Evolutionary conservation across 2,329 filamentous ascomycete genomes (phyloP), one percentile per base, ranked within the genome.

Genomic region (Lecanicillium sp.): DNA sequence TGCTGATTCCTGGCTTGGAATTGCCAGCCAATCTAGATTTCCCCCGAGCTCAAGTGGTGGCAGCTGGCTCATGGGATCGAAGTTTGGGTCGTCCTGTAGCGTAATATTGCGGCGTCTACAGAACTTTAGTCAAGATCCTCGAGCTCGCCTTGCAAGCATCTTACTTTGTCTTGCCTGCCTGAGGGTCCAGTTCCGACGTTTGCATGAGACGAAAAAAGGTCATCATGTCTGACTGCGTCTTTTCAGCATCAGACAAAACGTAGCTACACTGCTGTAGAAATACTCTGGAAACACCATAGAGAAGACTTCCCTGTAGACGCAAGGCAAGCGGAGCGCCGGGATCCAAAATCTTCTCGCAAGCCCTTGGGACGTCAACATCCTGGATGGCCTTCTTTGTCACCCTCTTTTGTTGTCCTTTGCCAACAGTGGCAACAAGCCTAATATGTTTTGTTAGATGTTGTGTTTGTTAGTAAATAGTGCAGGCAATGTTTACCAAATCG

Each of bases 371-470:
- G 52, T 96, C 75, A 48, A 98, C 92, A 13, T 86, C 79, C 43
- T 90, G 78, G 43, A 98, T 94, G 8, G 85, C 83, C 57, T 92
- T 95, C 35, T 84, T 78, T 7, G 81, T 85, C 50, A 98, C 68
- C 51, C 80, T 87, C 50, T 78, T 83, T 28, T 82, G 70, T 37
- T 65, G 73, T 1, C 80, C 83, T 47, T 79, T 85, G 14, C 88
- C 88, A 2, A 94, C 74, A 0, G 90, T 98, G 30, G 92, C 92
- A 30, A 95, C 81, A 30, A 95, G 78, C 90, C 90, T 95, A 45
- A 29, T 22, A 29, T 13, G 18, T 27, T 43, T 11, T 44, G 39
- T 44, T 41, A 46, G 40, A 8, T 13, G 32, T 13, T 16, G 14
- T 8, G 2, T 9, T 17, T 9, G 17, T 18, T 2, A 30, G 17